These are phyloP conservation scores for Pseudocercospora macadamiae DNA, from an alignment of 2,329 filamentous ascomycete genomes.

Conservation along the genomic window DNA sequence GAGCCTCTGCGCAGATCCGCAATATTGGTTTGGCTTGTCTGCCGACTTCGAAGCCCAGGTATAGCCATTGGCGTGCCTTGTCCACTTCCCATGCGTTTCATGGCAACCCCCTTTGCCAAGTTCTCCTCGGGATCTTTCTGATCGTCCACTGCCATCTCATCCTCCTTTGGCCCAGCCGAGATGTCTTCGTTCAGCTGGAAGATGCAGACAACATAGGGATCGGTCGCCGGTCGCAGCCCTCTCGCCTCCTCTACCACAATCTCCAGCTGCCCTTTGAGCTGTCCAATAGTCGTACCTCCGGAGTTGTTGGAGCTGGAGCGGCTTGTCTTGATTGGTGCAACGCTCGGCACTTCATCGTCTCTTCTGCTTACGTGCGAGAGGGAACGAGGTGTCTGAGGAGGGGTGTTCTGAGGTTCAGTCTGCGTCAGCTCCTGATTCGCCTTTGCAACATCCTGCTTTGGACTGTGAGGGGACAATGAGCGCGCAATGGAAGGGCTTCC, in stretches of 20 bases:
- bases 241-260: constrained; percentile 87
- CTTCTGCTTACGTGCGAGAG: constrained; percentile 67
- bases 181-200: constrained; percentile 98
- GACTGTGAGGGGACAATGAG: constrained; percentile 43
- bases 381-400: constrained; percentile 85
- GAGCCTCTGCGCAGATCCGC: constrained; percentile 58
- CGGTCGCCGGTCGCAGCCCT: constrained; percentile 76
- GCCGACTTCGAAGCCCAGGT: constrained; percentile 85
- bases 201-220: constrained; percentile 94
- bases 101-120: constrained; percentile 51
- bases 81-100: constrained; percentile 70
- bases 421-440: constrained; percentile 75
- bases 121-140: constrained; percentile 56
- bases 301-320: constrained; percentile 39
- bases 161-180: constrained; percentile 75
- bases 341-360: constrained; percentile 28
- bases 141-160: constrained; percentile 50
- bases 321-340: constrained; percentile 44
- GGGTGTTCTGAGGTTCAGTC: constrained; percentile 82
- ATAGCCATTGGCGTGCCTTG: constrained; percentile 87
- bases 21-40: constrained; percentile 91
- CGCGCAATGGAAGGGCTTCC: constrained; percentile 53
- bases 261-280: constrained; percentile 82
- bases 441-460: constrained; percentile 64
- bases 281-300: constrained; percentile 61